These are phyloP conservation scores for Chlorella sp. DNA, from an alignment of 139 green algal genomes.

Conservation along the genomic window DNA sequence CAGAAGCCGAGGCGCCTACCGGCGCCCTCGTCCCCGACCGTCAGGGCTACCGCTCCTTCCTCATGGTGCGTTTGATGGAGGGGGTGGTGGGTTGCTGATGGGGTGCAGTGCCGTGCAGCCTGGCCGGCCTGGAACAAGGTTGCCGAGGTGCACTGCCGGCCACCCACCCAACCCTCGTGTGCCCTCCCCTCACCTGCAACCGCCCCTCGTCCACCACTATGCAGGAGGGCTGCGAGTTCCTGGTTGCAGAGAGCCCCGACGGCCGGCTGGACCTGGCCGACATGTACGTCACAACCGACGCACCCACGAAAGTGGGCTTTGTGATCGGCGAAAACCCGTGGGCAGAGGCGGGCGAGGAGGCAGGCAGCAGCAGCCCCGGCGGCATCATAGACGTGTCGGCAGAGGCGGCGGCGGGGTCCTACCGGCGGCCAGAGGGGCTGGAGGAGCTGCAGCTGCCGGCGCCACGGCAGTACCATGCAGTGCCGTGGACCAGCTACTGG, in stretches of 20 bases:
- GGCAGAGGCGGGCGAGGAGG: not conserved
- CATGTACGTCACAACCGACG: slow-evolving; percentile 7
- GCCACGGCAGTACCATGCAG: not conserved
- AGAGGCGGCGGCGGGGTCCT: not conserved
- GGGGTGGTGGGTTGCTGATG: not conserved
- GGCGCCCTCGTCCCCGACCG: slow-evolving; percentile 3
- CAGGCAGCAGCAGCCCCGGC: not conserved
- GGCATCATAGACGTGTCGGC: not conserved
- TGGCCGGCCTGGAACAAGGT: no score
- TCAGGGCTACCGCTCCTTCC: slow-evolving; percentile 24
- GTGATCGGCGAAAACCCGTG: not conserved
- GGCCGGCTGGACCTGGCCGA: slow-evolving; percentile 26
- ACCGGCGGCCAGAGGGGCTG: slow-evolving; percentile 4
- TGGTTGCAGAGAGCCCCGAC: slow-evolving; percentile 8
- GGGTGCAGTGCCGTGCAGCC: no score
- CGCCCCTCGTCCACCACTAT: not conserved
- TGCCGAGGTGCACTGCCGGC: no score
- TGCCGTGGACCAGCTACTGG: slow-evolving; percentile 22
- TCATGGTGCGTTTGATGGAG: slow-evolving; percentile 9
- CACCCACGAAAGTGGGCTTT: not conserved
- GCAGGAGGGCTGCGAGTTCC: slow-evolving; percentile 36
- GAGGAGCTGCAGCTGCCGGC: not conserved
- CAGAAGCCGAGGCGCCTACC: not conserved
- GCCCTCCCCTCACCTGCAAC: not conserved
- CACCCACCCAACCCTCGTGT: no score